Evolutionary conservation across 371 early-diverging fungal genomes (phyloP), one percentile per base, ranked within the genome.

Genomic region (Choanephora cucurbitarum): DNA sequence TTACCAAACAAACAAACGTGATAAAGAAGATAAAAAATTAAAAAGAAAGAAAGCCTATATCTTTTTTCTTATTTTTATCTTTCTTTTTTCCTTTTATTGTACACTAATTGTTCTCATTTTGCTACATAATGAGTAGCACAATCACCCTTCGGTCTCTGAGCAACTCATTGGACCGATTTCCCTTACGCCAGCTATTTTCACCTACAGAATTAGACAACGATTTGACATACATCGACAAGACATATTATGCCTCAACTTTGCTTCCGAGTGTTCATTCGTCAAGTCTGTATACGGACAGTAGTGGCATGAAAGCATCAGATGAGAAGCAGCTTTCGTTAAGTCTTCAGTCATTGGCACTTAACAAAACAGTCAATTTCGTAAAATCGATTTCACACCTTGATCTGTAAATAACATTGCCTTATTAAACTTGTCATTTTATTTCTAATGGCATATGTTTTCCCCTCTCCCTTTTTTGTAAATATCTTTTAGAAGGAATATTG

Each of bases 171-270:
- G 58, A 53, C 3, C 57, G 58, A 18, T 56, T 59, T 23, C 67
- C 68, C 19, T 52, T 73, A 28, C 67, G 67, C 49, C 59, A 67
- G 37, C 58, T 77, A 17, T 77, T 77, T 39, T 73, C 77, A 17
- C 72, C 73, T 22, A 69, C 71, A 21, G 23, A 56, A 34, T 21
- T 74, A 22, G 53, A 52, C n/a, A 47, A 69, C 34, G 79, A 78
- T 48, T 44, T 78, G 1, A 56, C 49, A 19, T 78, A 74, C 34
- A 57, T 78, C 28, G 75, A 78, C 55, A 58, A 66, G 33, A 78
- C 73, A 0, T 75, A 78, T 42, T 78, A 78, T 19, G 32, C 21
- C 2, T 23, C 45, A 9, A 37, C 37, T 37, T 28, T 28, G 28
- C 28, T 28, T 28, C 19, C 49, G 33, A 48, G 33, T 48, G 14